A percentile compares a stretch with the other conserved stretches of the same genome.
Evolutionary conservation across 2,329 filamentous ascomycete species (phyloP).

Genomic region (Colletotrichum tanaceti): DNA sequence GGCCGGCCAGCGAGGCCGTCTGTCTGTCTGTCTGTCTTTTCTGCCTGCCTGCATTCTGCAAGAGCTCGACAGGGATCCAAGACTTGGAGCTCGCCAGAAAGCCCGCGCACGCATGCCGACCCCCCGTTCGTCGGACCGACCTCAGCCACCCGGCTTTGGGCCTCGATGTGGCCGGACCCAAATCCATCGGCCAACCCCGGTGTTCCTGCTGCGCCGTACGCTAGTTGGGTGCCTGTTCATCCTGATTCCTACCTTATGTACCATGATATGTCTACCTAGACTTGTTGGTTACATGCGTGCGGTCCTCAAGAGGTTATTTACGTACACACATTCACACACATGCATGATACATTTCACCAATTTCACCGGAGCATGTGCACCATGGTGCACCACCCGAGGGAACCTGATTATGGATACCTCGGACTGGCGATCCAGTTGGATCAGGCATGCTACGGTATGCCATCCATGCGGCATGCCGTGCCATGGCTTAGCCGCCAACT

Average conservation of each 20-base stretch:
- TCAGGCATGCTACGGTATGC: background rate
- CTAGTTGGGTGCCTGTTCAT: background rate
- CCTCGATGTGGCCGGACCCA: background rate
- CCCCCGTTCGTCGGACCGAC: slow-evolving; percentile 3
- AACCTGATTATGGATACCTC: background rate
- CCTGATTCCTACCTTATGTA: no score
- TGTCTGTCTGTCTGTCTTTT: background rate
- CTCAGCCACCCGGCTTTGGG: slow-evolving; percentile 11
- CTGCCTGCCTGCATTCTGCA: background rate
- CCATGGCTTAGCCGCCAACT: background rate
- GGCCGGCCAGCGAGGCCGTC: background rate
- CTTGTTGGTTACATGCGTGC: background rate
- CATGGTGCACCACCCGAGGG: no score
- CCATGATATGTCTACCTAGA: background rate
- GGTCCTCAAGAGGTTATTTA: background rate
- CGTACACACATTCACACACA: background rate
- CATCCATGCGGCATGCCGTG: no score
- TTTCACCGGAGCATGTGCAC: no score
- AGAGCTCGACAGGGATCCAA: background rate
- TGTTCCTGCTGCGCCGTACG: slow-evolving; percentile 30
- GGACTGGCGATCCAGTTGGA: background rate
- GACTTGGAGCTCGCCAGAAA: background rate
- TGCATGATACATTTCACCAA: no score
- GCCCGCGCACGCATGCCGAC: background rate
- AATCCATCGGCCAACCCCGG: background rate